A percentile compares a stretch with the other conserved stretches of the same genome.
phyloP scores from a whole-genome alignment of 176 grass and related monocot genomes.

The Phyllostachys edulis region DNA sequence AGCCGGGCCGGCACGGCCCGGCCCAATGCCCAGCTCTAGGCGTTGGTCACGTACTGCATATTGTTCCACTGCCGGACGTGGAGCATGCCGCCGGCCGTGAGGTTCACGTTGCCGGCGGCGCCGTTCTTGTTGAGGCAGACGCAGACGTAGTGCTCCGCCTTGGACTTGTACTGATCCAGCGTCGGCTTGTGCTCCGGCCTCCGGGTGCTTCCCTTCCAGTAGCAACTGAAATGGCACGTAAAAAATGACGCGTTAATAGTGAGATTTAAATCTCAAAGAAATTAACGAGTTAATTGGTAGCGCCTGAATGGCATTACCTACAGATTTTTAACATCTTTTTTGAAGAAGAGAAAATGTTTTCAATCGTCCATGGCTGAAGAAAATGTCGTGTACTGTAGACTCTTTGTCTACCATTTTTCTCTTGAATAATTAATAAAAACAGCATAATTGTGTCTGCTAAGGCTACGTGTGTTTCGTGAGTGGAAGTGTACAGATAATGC shows the following conservation, averaged over 20 bases:
- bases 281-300: neutral
- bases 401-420: neutral
- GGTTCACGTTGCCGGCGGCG: conserved; percentile 37
- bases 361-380: neutral
- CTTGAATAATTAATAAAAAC: neutral
- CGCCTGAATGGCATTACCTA: neutral
- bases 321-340: neutral
- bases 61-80: conserved; percentile 50
- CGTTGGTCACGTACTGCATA: conserved; percentile 51
- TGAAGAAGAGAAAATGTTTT: neutral
- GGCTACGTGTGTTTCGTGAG: neutral
- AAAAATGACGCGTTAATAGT: neutral
- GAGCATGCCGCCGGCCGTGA: conserved; percentile 49
- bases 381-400: neutral
- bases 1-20: too few relatives aligned
- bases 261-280: too few relatives aligned
- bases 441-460: neutral
- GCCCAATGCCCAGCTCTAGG: too few relatives aligned
- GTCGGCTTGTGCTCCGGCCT: conserved; percentile 23
- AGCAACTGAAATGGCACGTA: conserved; percentile 19
- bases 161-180: conserved; percentile 41
- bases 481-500: neutral
- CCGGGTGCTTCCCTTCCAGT: conserved; percentile 34
- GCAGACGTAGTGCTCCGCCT: conserved; percentile 54
- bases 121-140: conserved; percentile 47